Percentiles rank a stretch among this genome's conserved stretches.
These are phyloP conservation scores for Fusarium xyrophilum DNA, from an alignment of 2,329 filamentous ascomycete species.

Conservation along the genomic window DNA sequence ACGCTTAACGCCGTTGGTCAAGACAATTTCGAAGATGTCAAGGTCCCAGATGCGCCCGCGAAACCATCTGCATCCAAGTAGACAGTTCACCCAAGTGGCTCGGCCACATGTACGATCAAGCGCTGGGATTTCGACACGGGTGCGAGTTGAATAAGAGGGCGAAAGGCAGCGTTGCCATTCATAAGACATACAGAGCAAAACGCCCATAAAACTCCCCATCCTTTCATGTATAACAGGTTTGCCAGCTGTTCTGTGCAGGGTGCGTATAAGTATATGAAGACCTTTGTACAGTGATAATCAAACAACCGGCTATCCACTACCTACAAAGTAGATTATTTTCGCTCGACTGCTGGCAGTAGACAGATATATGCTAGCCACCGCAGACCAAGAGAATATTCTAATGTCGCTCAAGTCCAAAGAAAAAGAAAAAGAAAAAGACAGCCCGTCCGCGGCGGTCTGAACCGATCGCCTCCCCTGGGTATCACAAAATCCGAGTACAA, in stretches of 20 bases:
- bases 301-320: constrained; percentile 24
- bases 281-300: constrained; percentile 35
- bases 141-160: constrained; percentile 10
- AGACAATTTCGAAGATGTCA: constrained; percentile 95
- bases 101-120: constrained; percentile 4
- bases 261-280: constrained; percentile 33
- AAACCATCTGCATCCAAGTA: constrained; percentile 52
- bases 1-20: constrained; percentile 86
- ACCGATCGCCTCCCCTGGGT: constrained; percentile 45
- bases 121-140: constrained; percentile 4
- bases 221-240: constrained; percentile 35
- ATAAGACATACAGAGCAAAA: constrained; percentile 29
- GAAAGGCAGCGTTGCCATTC: constrained; percentile 25
- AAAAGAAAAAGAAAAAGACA: constrained; percentile 34
- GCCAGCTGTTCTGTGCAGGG: constrained; percentile 29
- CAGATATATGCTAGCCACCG: constrained; percentile 15
- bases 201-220: constrained; percentile 27
- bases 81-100: constrained; percentile 1
- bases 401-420: constrained; percentile 30
- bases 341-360: constrained; percentile 20
- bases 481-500: constrained; percentile 48
- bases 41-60: constrained; percentile 77
- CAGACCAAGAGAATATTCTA: constrained; percentile 24
- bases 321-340: constrained; percentile 26
- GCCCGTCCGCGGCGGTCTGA: constrained; percentile 33